Percentiles rank a stretch among this genome's conserved stretches.
Conservation (phyloP, 495 filamentous ascomycete species). For the Trichoderma parareesei region DNA sequence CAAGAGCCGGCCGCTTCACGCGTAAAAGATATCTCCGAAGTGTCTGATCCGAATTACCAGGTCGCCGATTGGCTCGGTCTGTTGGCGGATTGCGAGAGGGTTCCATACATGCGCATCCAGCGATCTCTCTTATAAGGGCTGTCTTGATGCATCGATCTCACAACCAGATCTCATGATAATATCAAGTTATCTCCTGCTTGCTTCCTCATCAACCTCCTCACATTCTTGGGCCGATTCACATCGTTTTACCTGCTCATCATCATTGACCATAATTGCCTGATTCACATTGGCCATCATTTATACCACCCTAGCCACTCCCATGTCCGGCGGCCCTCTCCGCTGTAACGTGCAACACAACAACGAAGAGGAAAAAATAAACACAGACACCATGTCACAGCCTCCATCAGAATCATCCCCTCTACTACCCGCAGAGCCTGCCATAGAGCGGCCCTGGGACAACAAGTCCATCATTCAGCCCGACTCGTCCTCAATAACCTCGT, state of each 20-base stretch:
- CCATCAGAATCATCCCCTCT: conserved; percentile 7
- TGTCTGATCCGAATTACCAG: background rate
- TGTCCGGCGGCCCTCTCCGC: too few relatives aligned
- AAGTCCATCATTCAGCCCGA: conserved; percentile 12
- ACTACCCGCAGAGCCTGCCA: background rate
- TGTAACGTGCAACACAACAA: background rate
- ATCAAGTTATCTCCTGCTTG: conserved; percentile 2
- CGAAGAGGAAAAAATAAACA: background rate
- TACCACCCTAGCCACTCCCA: background rate
- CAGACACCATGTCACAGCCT: background rate
- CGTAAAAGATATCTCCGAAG: background rate
- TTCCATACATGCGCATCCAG: background rate
- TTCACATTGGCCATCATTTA: background rate
- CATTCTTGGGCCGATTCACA: background rate
- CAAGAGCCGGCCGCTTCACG: background rate
- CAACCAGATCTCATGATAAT: conserved; percentile 5
- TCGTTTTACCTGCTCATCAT: background rate
- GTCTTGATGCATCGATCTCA: background rate
- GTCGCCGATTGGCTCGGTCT: background rate
- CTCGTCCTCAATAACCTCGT: conserved; percentile 42
- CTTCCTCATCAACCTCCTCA: too few relatives aligned
- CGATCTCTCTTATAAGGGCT: background rate
- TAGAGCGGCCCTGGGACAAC: background rate
- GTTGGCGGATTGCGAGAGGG: background rate
- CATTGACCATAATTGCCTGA: too few relatives aligned